Evolutionary conservation across 306 rosid genomes (phyloP).

Genomic region (peach (Prunus persica)): Prunus_persica_NCBIv2 NC_034015.1:16516001-16516500

Average conservation of each 20-base stretch:
- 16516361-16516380: no score
- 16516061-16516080: background rate
- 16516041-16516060: background rate
- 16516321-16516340: background rate
- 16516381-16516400: no score
- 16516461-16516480: background rate
- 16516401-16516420: no score
- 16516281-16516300: background rate
- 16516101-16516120: background rate
- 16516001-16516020: background rate
- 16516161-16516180: constrained; percentile 7
- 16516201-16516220: background rate
- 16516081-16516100: background rate
- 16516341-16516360: background rate
- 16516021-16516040: background rate
- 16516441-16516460: no score
- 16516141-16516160: constrained; percentile 1
- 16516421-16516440: no score
- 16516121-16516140: background rate
- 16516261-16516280: background rate
- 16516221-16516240: background rate
- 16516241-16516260: background rate
- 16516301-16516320: background rate
- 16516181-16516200: background rate
- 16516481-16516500: background rate